These are phyloP conservation scores for Penicillium macrosclerotiorum DNA, from an alignment of 495 filamentous ascomycete genomes.

Conservation along the genomic window DNA sequence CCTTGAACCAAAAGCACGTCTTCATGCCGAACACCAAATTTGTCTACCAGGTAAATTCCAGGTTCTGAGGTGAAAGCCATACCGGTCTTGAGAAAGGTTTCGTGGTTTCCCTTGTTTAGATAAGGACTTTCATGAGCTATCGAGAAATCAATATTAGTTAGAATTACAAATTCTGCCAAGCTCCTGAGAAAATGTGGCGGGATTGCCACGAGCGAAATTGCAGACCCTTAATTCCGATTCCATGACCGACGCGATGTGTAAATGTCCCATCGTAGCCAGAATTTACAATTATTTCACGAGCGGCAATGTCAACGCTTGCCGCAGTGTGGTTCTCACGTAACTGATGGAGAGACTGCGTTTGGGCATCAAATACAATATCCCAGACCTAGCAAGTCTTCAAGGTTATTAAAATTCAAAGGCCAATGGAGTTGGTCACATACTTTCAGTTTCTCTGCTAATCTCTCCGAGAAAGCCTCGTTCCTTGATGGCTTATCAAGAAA, in stretches of 20 bases:
- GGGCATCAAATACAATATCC: conserved; percentile 50
- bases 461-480: conserved; percentile 3
- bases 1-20: conserved; percentile 50
- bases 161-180: no score
- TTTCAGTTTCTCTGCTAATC: conserved; percentile 43
- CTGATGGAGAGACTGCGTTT: conserved; percentile 41
- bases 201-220: background rate
- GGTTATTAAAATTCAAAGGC: background rate
- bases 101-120: conserved; percentile 52
- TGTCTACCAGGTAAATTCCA: conserved; percentile 50
- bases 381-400: conserved; percentile 31
- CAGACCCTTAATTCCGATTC: conserved; percentile 54
- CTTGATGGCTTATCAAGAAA: conserved; percentile 24
- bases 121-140: conserved; percentile 56
- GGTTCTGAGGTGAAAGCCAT: conserved; percentile 59
- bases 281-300: conserved; percentile 45
- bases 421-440: background rate
- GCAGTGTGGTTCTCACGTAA: conserved; percentile 46
- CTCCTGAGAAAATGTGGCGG: no score
- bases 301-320: conserved; percentile 53
- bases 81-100: conserved; percentile 37
- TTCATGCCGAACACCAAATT: conserved; percentile 56
- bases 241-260: conserved; percentile 57
- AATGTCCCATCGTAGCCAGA: conserved; percentile 52
- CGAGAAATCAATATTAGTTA: no score